phyloP scores from a whole-genome alignment of 2,329 filamentous ascomycete genomes.

The Beauveria rudraprayagi region DNA sequence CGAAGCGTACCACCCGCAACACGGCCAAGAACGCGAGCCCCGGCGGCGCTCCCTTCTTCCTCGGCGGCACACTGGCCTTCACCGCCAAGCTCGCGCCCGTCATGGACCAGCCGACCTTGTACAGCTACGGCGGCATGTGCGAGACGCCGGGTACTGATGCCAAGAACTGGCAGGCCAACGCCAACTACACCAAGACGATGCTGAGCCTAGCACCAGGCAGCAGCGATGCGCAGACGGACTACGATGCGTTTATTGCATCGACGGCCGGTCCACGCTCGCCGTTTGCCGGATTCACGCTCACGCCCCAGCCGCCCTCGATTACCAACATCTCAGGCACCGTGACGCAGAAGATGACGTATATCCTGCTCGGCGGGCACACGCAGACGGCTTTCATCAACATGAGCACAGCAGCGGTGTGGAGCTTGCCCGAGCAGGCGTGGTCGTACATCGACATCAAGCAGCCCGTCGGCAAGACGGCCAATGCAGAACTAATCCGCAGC shows the following conservation, averaged over 20 bases:
- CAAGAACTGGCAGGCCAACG: constrained; percentile 55
- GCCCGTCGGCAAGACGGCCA: constrained; percentile 25
- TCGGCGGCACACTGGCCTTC: constrained; percentile 57
- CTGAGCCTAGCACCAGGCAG: constrained; percentile 49
- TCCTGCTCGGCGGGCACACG: constrained; percentile 82
- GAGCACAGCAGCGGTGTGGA: constrained; percentile 83
- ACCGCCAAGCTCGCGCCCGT: constrained; percentile 49
- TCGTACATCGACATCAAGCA: constrained; percentile 63
- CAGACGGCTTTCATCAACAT: constrained; percentile 83
- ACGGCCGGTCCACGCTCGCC: constrained; percentile 59
- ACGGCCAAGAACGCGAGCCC: constrained; percentile 16
- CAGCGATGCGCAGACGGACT: constrained; percentile 19
- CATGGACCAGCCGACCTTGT: constrained; percentile 50
- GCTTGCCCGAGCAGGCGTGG: constrained; percentile 79
- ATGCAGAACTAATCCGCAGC: constrained; percentile 49
- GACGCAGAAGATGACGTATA: constrained; percentile 68
- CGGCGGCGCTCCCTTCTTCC: constrained; percentile 36
- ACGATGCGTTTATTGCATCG: constrained; percentile 31
- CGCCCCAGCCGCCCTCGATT: constrained; percentile 60
- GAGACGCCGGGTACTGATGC: constrained; percentile 36
- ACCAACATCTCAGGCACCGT: constrained; percentile 57
- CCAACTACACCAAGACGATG: constrained; percentile 77
- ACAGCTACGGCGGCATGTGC: constrained; percentile 89
- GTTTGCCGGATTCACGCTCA: constrained; percentile 82
- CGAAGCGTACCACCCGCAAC: constrained; percentile 16